Evolutionary conservation across 2,329 filamentous ascomycete species (phyloP).

Genomic region (Penicillium concentricum): DNA sequence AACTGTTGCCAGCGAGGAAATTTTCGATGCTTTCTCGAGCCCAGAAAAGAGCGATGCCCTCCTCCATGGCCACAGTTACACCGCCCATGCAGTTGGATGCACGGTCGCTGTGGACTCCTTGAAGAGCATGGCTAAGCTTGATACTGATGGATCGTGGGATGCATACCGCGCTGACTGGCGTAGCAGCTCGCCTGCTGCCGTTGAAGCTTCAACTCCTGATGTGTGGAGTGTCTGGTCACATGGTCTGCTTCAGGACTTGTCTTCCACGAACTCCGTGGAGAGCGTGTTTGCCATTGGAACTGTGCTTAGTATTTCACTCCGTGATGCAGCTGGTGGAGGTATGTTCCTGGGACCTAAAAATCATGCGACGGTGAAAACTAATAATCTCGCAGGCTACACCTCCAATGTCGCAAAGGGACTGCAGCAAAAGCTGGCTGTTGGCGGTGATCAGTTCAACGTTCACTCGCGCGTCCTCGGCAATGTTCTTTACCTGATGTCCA

Average conservation of each 20-base stretch:
- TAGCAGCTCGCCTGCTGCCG: background rate
- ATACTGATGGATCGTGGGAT: constrained; percentile 57
- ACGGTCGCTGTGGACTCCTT: constrained; percentile 71
- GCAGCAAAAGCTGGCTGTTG: constrained; percentile 50
- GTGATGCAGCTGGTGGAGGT: constrained; percentile 50
- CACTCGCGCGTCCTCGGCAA: constrained; percentile 62
- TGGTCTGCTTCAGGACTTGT: constrained; percentile 59
- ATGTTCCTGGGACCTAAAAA: constrained; percentile 5
- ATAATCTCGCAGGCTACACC: constrained; percentile 50
- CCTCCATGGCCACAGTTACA: constrained; percentile 84
- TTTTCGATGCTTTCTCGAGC: constrained; percentile 70
- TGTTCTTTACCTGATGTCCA: constrained; percentile 62
- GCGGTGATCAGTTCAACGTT: constrained; percentile 45
- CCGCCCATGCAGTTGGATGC: constrained; percentile 78
- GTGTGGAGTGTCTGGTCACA: constrained; percentile 72
- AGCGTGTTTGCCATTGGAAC: constrained; percentile 72
- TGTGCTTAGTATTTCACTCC: constrained; percentile 65
- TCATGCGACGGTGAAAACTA: background rate
- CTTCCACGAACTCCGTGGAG: constrained; percentile 55
- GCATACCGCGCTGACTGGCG: constrained; percentile 54
- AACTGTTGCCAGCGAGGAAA: constrained; percentile 70
- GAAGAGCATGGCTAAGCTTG: constrained; percentile 58
- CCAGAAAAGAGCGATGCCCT: constrained; percentile 75
- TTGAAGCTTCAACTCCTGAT: constrained; percentile 8
- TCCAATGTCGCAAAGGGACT: constrained; percentile 56